Evolutionary conservation across 257 asterid species (phyloP).

Genomic region (Phtheirospermum japonicum): DNA sequence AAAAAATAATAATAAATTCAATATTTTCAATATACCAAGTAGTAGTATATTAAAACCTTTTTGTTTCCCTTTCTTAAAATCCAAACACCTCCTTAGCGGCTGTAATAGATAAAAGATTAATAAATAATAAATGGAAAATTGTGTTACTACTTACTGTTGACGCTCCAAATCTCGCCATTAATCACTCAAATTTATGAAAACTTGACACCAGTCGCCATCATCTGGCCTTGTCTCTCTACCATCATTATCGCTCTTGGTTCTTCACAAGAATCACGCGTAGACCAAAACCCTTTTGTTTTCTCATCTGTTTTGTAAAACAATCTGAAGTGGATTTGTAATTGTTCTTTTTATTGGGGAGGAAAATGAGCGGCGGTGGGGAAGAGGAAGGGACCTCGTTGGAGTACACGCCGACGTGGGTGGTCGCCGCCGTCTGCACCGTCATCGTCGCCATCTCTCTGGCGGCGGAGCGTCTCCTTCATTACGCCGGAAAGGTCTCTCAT

Average conservation of each 20-base stretch:
- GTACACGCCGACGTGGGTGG: constrained; percentile 90
- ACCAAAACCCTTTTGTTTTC: neutral
- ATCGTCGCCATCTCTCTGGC: constrained; percentile 76
- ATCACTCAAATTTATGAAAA: constrained; percentile 15
- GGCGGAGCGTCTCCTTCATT: constrained; percentile 64
- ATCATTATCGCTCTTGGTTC: constrained; percentile 11
- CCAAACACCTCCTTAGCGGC: too few species aligned
- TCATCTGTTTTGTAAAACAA: neutral
- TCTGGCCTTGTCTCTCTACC: neutral
- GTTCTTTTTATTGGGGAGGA: constrained; percentile 17
- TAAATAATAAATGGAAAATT: neutral
- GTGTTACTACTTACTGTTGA: constrained; percentile 9
- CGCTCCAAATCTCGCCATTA: constrained; percentile 32
- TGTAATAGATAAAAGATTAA: neutral
- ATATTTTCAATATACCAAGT: too few species aligned
- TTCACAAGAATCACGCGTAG: constrained; percentile 5
- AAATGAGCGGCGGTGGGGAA: constrained; percentile 70
- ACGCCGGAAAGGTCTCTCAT: constrained; percentile 52
- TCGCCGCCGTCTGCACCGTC: constrained; percentile 76
- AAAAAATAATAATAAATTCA: too few species aligned
- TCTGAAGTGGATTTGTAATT: constrained; percentile 22
- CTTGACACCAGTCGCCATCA: constrained; percentile 1
- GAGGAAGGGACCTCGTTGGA: constrained; percentile 58
- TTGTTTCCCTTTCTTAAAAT: too few species aligned
- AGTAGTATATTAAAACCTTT: too few species aligned